phyloP scores from a whole-genome alignment of 148 eudicot genomes.

The Camellia japonica region DNA sequence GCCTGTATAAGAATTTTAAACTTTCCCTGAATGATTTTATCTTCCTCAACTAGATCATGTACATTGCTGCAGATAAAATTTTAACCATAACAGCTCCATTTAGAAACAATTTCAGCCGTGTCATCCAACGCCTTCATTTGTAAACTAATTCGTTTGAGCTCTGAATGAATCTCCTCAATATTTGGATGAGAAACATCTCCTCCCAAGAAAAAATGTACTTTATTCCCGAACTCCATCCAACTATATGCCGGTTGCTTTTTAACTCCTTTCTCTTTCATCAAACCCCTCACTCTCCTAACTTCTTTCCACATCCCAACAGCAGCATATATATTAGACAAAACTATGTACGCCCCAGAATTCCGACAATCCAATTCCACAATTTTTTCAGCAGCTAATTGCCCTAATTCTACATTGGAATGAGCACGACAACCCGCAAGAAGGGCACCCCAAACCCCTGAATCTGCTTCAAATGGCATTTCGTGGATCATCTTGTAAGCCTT shows the following conservation, averaged over 20 bases:
- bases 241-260: slow-evolving; percentile 37
- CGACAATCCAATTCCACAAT: slow-evolving; percentile 34
- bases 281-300: slow-evolving; percentile 31
- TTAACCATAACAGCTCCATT: slow-evolving; percentile 14
- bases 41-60: neutral
- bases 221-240: slow-evolving; percentile 36
- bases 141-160: slow-evolving; percentile 26
- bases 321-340: slow-evolving; percentile 44
- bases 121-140: slow-evolving; percentile 24
- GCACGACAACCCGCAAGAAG: slow-evolving; percentile 48
- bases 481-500: slow-evolving; percentile 37
- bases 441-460: slow-evolving; percentile 44
- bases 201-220: slow-evolving; percentile 32
- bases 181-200: slow-evolving; percentile 31
- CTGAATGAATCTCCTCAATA: slow-evolving; percentile 26
- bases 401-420: slow-evolving; percentile 32
- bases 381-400: slow-evolving; percentile 38
- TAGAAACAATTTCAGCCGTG: slow-evolving; percentile 1
- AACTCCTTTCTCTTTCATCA: slow-evolving; percentile 35
- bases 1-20: neutral
- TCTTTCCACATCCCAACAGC: slow-evolving; percentile 41
- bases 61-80: neutral
- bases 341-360: slow-evolving; percentile 36
- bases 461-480: slow-evolving; percentile 38
- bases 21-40: neutral